phyloP scores from a whole-genome alignment of 2,329 filamentous ascomycete genomes.

The Hirsutella thompsonii region DNA sequence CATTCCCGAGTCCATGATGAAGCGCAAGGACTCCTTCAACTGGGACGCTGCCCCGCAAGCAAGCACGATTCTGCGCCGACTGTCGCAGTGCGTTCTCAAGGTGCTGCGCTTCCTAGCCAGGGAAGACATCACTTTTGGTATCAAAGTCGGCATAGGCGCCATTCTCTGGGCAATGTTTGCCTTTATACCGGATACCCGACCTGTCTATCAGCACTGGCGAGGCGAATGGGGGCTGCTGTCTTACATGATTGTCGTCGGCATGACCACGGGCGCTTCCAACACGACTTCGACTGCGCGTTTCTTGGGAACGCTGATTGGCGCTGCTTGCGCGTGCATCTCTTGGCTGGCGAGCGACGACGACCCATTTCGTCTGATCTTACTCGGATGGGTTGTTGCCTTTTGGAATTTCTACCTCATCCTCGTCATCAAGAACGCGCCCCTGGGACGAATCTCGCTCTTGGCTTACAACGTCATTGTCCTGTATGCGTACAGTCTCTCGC shows the following conservation, averaged over 20 bases:
- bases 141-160: constrained; percentile 88
- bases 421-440: constrained; percentile 69
- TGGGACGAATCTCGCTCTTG: constrained; percentile 86
- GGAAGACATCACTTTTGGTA: constrained; percentile 59
- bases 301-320: constrained; percentile 73
- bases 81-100: constrained; percentile 32
- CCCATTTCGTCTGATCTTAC: constrained; percentile 59
- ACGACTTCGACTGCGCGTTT: constrained; percentile 83
- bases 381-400: constrained; percentile 70
- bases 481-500: constrained; percentile 83
- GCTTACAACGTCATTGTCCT: constrained; percentile 93
- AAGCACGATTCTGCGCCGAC: constrained; percentile 26
- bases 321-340: constrained; percentile 57
- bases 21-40: constrained; percentile 37
- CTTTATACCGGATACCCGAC: constrained; percentile 66
- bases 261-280: constrained; percentile 94
- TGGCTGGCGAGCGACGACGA: constrained; percentile 71
- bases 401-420: constrained; percentile 87
- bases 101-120: constrained; percentile 34
- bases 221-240: constrained; percentile 95
- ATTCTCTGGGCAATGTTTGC: constrained; percentile 80
- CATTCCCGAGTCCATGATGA: constrained; percentile 39
- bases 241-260: constrained; percentile 96
- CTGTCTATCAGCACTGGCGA: constrained; percentile 75
- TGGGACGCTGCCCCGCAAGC: constrained; percentile 42